These are phyloP conservation scores for Epichloe baconii DNA, from an alignment of 2,329 filamentous ascomycete species.

Conservation along the genomic window DNA sequence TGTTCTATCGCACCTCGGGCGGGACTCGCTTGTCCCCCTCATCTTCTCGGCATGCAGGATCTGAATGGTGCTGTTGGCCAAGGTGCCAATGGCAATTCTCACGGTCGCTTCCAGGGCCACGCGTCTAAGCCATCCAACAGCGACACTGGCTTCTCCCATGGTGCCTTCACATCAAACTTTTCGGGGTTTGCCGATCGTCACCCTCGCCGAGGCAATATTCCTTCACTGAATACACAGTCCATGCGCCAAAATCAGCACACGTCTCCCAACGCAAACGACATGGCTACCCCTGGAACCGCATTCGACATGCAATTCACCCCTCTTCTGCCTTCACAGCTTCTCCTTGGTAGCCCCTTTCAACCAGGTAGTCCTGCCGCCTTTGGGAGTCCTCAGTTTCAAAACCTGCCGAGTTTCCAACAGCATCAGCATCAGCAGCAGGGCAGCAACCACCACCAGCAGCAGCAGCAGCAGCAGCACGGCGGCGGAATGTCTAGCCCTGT, in stretches of 20 bases:
- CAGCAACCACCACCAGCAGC: slow-evolving; percentile 27
- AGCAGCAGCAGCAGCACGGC: slow-evolving; percentile 40
- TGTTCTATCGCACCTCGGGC: slow-evolving; percentile 60
- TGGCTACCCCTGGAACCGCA: slow-evolving; percentile 75
- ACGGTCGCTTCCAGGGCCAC: slow-evolving; percentile 54
- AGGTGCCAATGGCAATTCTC: slow-evolving; percentile 28
- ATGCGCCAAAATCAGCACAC: slow-evolving; percentile 31
- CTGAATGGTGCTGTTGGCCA: slow-evolving; percentile 50
- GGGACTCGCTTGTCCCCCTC: slow-evolving; percentile 81
- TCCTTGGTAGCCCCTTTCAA: slow-evolving; percentile 93
- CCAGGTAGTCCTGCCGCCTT: slow-evolving; percentile 85
- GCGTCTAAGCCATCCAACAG: slow-evolving; percentile 71
- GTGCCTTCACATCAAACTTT: slow-evolving; percentile 79
- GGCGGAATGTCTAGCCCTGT: slow-evolving; percentile 61
- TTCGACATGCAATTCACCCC: slow-evolving; percentile 99
- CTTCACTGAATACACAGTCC: slow-evolving; percentile 78
- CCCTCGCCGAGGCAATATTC: slow-evolving; percentile 72
- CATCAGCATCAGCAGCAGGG: slow-evolving; percentile 29
- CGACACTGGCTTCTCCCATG: slow-evolving; percentile 84
- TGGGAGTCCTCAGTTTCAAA: slow-evolving; percentile 83
- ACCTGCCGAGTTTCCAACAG: slow-evolving; percentile 62
- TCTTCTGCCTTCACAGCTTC: slow-evolving; percentile 81
- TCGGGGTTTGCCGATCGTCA: slow-evolving; percentile 78
- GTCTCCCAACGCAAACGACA: slow-evolving; percentile 49
- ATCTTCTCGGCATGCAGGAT: slow-evolving; percentile 86